Conservation (phyloP, 2,329 filamentous ascomycete species). For the Coniella lustricola region DNA sequence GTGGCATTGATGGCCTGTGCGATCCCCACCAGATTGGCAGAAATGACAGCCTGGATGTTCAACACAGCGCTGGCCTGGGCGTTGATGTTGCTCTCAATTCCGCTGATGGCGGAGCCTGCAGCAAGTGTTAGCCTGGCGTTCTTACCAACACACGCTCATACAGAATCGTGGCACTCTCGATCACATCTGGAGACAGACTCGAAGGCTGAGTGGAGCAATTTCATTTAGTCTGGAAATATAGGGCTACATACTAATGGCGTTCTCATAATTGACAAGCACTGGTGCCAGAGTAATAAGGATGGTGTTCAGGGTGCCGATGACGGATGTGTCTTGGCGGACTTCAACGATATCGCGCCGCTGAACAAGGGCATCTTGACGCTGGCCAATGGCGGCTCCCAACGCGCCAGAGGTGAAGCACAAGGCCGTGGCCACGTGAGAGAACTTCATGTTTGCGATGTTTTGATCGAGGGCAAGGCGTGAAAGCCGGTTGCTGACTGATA, state of each 20-base stretch:
- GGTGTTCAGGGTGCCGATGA: too few species aligned
- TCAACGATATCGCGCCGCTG: too few species aligned
- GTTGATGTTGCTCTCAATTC: background rate
- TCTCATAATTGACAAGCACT: background rate
- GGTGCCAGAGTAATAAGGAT: too few species aligned
- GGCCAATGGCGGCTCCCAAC: background rate
- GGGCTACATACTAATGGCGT: background rate
- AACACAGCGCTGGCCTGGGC: background rate
- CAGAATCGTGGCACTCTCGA: too few species aligned
- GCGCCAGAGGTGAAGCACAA: background rate
- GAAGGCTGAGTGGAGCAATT: too few species aligned
- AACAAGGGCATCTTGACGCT: background rate
- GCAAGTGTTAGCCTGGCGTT: too few species aligned
- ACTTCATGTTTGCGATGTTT: background rate
- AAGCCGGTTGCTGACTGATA: background rate
- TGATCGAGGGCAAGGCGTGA: background rate
- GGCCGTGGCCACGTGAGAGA: background rate
- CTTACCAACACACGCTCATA: too few species aligned
- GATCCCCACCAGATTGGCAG: background rate
- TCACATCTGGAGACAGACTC: too few species aligned
- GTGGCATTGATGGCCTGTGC: background rate
- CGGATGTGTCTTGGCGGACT: too few species aligned
- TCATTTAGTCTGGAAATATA: too few species aligned
- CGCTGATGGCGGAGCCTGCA: background rate
- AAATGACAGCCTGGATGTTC: background rate